Conservation (phyloP, 164 flowering plant genomes). For the Vitis riparia region DNA sequence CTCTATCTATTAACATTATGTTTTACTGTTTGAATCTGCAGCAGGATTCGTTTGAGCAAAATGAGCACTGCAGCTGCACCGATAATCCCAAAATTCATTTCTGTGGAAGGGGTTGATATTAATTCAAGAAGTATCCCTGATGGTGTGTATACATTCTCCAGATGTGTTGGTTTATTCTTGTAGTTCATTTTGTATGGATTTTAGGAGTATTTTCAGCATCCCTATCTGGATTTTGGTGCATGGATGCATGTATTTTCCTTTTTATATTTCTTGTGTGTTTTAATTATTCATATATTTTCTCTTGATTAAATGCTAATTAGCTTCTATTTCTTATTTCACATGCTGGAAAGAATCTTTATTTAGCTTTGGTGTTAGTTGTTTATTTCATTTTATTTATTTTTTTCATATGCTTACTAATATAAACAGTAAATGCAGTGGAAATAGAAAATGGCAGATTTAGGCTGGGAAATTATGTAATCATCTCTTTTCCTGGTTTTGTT, state of each 20-base stretch:
- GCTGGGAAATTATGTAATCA: too few relatives aligned
- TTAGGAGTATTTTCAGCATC: not conserved
- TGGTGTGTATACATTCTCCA: slow-evolving; percentile 18
- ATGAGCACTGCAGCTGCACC: slow-evolving; percentile 32
- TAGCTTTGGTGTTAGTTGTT: too few relatives aligned
- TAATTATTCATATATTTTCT: too few relatives aligned
- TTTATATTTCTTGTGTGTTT: too few relatives aligned
- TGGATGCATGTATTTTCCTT: not conserved
- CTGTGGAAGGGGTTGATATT: slow-evolving; percentile 33
- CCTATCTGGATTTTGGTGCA: not conserved
- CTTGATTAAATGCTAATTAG: too few relatives aligned
- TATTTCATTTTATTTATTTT: too few relatives aligned
- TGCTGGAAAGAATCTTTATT: too few relatives aligned
- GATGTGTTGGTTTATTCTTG: not conserved
- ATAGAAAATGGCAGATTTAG: too few relatives aligned
- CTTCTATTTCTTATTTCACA: too few relatives aligned
- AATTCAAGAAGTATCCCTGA: slow-evolving; percentile 23
- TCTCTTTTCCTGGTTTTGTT: too few relatives aligned
- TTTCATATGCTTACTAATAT: not conserved
- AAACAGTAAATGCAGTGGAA: too few relatives aligned
- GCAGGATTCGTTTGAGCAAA: slow-evolving; percentile 20
- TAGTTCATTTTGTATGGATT: not conserved
- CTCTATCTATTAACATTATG: not conserved
- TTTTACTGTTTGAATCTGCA: not conserved
- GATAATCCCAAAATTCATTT: slow-evolving; percentile 32